phyloP scores from a whole-genome alignment of 177 flowering plant genomes.

The Vitis hybrid region DNA sequence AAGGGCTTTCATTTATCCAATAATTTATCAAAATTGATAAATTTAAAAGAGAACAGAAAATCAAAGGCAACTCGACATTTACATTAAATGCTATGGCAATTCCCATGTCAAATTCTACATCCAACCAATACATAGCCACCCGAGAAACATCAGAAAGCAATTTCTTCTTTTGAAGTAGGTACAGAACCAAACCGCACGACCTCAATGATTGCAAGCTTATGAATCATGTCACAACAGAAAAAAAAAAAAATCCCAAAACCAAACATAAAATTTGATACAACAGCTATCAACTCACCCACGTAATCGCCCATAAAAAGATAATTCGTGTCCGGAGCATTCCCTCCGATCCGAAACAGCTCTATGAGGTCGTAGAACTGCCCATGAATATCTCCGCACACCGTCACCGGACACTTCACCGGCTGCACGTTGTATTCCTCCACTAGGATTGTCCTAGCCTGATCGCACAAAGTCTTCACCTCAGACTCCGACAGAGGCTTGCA shows the following conservation, averaged over 20 bases:
- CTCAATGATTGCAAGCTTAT: background rate
- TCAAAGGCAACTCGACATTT: too few relatives aligned
- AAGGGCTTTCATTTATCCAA: too few relatives aligned
- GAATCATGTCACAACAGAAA: background rate
- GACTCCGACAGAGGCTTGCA: conserved; percentile 85
- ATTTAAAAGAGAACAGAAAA: too few relatives aligned
- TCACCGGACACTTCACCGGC: conserved; percentile 96
- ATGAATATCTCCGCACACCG: conserved; percentile 96
- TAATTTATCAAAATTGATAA: too few relatives aligned
- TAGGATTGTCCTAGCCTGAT: conserved; percentile 83
- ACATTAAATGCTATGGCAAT: too few relatives aligned
- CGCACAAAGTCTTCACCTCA: conserved; percentile 90
- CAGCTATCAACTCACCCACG: conserved; percentile 58
- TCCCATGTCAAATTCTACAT: background rate
- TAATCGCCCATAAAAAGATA: conserved; percentile 99
- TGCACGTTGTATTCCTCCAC: conserved; percentile 98
- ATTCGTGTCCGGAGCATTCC: conserved; percentile 91
- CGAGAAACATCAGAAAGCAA: background rate
- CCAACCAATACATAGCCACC: background rate
- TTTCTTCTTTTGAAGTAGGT: background rate
- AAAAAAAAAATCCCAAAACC: background rate
- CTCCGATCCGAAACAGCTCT: conserved; percentile 93
- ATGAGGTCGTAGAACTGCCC: conserved; percentile 96
- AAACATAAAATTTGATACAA: background rate
- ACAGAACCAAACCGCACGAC: background rate